Conservation (phyloP, 1,284 basidiomycete genomes). For the Pseudozyma sp. region DNA sequence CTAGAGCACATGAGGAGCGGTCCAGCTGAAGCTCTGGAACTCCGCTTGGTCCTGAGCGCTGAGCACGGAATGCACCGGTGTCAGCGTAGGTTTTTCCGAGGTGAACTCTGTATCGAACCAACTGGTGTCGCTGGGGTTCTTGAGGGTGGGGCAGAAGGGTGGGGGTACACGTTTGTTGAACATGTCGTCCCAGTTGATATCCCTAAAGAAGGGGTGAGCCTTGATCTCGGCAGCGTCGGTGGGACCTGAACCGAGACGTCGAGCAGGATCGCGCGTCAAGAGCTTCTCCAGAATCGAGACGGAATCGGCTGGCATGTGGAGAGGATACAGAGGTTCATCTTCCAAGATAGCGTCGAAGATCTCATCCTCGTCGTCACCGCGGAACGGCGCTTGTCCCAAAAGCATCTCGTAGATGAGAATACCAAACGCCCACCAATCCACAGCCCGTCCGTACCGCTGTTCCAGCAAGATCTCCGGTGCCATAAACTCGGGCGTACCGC, state of each 20-base stretch:
- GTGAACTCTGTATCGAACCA: conserved; percentile 99
- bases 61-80: conserved; percentile 94
- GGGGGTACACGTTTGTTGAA: conserved; percentile 95
- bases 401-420: conserved; percentile 99
- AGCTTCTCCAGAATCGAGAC: conserved; percentile 94
- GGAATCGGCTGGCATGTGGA: conserved; percentile 99
- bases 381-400: conserved; percentile 97
- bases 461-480: conserved; percentile 99
- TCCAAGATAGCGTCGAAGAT: conserved; percentile 99
- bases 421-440: conserved; percentile 99
- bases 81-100: conserved; percentile 93
- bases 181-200: conserved; percentile 95
- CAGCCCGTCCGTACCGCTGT: conserved; percentile 96
- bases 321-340: conserved; percentile 97
- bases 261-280: conserved; percentile 89
- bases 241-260: conserved; percentile 92
- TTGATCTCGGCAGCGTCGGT: conserved; percentile 98
- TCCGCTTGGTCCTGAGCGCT: conserved; percentile 87
- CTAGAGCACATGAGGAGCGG: conserved; percentile 28
- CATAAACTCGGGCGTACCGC: conserved; percentile 99
- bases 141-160: conserved; percentile 94
- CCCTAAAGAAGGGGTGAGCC: conserved; percentile 96
- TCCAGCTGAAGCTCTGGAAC: conserved; percentile 64
- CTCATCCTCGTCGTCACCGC: conserved; percentile 99
- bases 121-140: conserved; percentile 72